A percentile compares a stretch with the other conserved stretches of the same genome.
phyloP scores from a whole-genome alignment of 345 rosid species.

The Hirschfeldia incana region DNA sequence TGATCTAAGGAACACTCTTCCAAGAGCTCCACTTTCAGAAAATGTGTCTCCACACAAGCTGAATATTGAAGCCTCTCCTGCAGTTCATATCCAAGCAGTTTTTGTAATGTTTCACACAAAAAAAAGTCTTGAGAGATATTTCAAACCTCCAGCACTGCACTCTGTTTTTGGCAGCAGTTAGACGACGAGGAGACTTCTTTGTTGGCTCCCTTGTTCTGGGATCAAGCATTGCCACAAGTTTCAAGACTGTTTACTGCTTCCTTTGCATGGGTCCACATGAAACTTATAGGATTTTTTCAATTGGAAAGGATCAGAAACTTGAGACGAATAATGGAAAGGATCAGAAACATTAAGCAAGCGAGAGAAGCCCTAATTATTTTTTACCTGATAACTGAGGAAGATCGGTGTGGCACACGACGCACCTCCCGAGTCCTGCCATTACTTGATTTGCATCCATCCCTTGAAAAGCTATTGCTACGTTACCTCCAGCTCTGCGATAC shows the following conservation, averaged over 20 bases:
- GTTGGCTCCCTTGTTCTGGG: conserved; percentile 79
- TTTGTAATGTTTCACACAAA: background rate
- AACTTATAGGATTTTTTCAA: conserved; percentile 36
- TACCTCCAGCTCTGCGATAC: no score
- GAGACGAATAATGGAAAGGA: background rate
- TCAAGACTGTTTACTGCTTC: conserved; percentile 74
- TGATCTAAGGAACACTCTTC: conserved; percentile 81
- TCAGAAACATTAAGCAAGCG: background rate
- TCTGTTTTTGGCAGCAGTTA: conserved; percentile 61
- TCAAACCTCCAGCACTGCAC: conserved; percentile 72
- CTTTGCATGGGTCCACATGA: conserved; percentile 77
- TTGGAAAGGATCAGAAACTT: background rate
- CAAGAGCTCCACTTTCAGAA: conserved; percentile 73
- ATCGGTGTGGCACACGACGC: conserved; percentile 52
- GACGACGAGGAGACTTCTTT: conserved; percentile 80
- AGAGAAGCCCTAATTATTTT: background rate
- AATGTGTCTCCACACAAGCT: conserved; percentile 67
- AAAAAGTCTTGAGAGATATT: background rate
- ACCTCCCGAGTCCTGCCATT: no score
- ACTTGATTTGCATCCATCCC: no score
- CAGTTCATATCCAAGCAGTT: background rate
- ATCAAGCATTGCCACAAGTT: conserved; percentile 64
- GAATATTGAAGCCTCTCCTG: conserved; percentile 64
- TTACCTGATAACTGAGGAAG: conserved; percentile 78
- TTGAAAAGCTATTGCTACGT: no score